A percentile compares a stretch with the other conserved stretches of the same genome.
phyloP scores from a whole-genome alignment of 2,329 filamentous ascomycete species.

The Bipolaris gigantea region DNA sequence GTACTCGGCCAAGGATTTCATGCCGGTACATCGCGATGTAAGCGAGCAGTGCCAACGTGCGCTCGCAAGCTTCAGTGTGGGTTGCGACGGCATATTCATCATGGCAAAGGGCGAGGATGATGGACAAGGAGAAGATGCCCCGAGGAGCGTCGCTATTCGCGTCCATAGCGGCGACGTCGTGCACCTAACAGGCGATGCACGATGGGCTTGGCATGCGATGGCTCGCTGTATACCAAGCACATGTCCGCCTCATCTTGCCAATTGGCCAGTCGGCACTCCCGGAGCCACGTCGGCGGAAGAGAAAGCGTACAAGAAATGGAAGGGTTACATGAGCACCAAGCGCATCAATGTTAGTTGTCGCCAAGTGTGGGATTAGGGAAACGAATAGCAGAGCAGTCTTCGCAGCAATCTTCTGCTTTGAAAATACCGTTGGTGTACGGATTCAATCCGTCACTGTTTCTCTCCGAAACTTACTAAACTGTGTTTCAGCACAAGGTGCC shows the following conservation, averaged over 20 bases:
- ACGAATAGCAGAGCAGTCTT: slow-evolving; percentile 3
- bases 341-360: slow-evolving; percentile 47
- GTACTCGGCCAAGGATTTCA: slow-evolving; percentile 86
- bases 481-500: background rate
- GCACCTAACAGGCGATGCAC: slow-evolving; percentile 78
- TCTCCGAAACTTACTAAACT: background rate
- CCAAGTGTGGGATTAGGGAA: slow-evolving; percentile 44
- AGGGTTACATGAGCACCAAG: slow-evolving; percentile 45
- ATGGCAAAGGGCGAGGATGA: slow-evolving; percentile 55
- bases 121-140: slow-evolving; percentile 33
- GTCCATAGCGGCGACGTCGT: slow-evolving; percentile 86
- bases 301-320: slow-evolving; percentile 45
- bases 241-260: slow-evolving; percentile 72
- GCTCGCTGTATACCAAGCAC: slow-evolving; percentile 80
- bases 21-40: slow-evolving; percentile 92
- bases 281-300: slow-evolving; percentile 35
- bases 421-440: background rate
- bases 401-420: background rate
- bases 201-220: slow-evolving; percentile 95
- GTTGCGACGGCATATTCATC: slow-evolving; percentile 88
- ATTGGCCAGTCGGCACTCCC: slow-evolving; percentile 66
- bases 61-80: slow-evolving; percentile 83
- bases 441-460: background rate
- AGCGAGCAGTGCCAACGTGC: slow-evolving; percentile 82
- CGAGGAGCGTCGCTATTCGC: slow-evolving; percentile 38